Evolutionary conservation across 225 moss, liverwort and hornwort species (phyloP).

Genomic region (Physcomitrellopsis africana): DNA sequence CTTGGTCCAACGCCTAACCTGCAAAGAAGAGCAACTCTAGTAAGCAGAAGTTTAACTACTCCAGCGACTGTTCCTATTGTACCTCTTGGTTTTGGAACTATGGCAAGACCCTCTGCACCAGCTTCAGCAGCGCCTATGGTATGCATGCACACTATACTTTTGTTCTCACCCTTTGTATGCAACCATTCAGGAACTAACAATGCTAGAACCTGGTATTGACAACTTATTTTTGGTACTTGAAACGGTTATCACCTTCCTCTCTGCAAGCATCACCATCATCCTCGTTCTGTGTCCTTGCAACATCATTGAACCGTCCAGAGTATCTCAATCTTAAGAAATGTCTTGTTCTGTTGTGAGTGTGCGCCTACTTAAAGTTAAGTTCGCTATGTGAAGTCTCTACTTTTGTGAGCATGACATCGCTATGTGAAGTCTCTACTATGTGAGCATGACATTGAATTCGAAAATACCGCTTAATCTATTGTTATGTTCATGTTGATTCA

Average conservation of each 20-base stretch:
- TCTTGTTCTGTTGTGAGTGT: background rate
- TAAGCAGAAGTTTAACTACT: slow-evolving; percentile 31
- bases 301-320: background rate
- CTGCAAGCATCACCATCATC: background rate
- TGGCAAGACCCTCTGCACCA: slow-evolving; percentile 33
- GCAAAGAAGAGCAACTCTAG: slow-evolving; percentile 40
- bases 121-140: slow-evolving; percentile 38
- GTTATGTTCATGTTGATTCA: background rate
- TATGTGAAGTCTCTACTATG: background rate
- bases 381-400: background rate
- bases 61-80: slow-evolving; percentile 26
- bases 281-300: slow-evolving; percentile 3
- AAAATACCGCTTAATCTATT: background rate
- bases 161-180: slow-evolving; percentile 5
- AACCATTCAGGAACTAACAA: slow-evolving; percentile 2
- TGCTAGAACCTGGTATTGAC: background rate
- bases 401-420: too few species aligned
- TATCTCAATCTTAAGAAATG: background rate
- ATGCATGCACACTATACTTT: slow-evolving; percentile 21
- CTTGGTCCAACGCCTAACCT: slow-evolving; percentile 20
- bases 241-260: background rate
- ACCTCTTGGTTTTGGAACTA: slow-evolving; percentile 28
- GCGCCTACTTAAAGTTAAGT: background rate
- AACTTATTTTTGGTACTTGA: background rate
- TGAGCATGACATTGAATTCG: too few species aligned